These are phyloP conservation scores for Vickermania ingenoplastis DNA, from an alignment of 208 protist genomes.

Conservation along the genomic window DNA sequence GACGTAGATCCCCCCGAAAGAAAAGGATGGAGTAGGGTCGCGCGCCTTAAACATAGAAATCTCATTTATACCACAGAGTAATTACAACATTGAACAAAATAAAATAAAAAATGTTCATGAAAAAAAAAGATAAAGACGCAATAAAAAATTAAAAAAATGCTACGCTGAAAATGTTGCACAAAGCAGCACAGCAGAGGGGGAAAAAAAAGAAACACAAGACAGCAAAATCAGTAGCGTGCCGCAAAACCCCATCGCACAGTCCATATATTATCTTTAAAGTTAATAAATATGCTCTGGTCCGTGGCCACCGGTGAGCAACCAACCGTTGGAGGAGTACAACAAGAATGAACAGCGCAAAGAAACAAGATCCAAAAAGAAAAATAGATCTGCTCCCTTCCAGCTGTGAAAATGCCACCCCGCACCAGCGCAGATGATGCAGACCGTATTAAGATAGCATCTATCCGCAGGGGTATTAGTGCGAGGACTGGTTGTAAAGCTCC, in stretches of 20 bases:
- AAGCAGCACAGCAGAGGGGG: background rate
- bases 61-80: too few species aligned
- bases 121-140: background rate
- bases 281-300: too few species aligned
- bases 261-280: too few species aligned
- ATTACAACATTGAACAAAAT: too few species aligned
- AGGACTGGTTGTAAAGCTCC: conserved; percentile 38
- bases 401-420: background rate
- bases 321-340: background rate
- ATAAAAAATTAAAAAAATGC: background rate
- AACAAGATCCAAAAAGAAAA: background rate
- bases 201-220: background rate
- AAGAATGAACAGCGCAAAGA: background rate
- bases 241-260: too few species aligned
- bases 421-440: background rate
- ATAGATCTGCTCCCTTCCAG: too few species aligned
- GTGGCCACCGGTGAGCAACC: too few species aligned
- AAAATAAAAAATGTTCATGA: background rate
- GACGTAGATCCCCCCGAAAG: too few species aligned
- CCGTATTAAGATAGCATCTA: conserved; percentile 5
- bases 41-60: too few species aligned
- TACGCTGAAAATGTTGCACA: background rate
- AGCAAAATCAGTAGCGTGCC: too few species aligned
- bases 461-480: conserved; percentile 10
- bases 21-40: too few species aligned